Percentiles rank a stretch among this genome's conserved stretches.
Evolutionary conservation across 805 yeast species (phyloP).

Genomic region (Maudiozyma bulderi): DNA sequence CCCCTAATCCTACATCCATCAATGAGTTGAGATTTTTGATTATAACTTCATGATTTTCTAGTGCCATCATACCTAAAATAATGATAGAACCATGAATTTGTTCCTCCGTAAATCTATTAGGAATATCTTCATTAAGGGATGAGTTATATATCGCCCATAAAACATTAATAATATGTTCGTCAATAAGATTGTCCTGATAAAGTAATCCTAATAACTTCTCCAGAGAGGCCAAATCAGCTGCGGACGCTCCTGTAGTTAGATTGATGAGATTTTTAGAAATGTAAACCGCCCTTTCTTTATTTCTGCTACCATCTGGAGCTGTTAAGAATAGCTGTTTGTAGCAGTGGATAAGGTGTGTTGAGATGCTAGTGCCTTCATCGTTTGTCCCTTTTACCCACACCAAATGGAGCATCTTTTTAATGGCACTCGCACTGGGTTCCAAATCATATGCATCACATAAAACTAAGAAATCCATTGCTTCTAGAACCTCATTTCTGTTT

Average conservation of each 20-base stretch:
- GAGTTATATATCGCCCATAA: slow-evolving; percentile 77
- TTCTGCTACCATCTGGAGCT: slow-evolving; percentile 55
- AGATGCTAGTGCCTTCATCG: slow-evolving; percentile 84
- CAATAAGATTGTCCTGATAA: slow-evolving; percentile 51
- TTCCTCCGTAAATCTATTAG: slow-evolving; percentile 33
- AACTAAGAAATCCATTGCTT: slow-evolving; percentile 87
- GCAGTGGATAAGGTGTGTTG: slow-evolving; percentile 68
- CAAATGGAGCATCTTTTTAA: slow-evolving; percentile 81
- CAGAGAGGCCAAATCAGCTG: slow-evolving; percentile 84
- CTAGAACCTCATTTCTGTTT: slow-evolving; percentile 78
- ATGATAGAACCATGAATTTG: slow-evolving; percentile 80
- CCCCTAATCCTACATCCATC: slow-evolving; percentile 63
- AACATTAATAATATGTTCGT: slow-evolving; percentile 52
- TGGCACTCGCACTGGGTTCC: slow-evolving; percentile 57
- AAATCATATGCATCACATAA: slow-evolving; percentile 80
- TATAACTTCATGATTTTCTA: slow-evolving; percentile 60
- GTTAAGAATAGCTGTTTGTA: slow-evolving; percentile 67
- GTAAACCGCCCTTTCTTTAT: slow-evolving; percentile 52
- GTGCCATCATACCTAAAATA: slow-evolving; percentile 79
- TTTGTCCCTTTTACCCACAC: slow-evolving; percentile 92
- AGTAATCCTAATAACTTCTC: slow-evolving; percentile 69
- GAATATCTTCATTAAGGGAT: slow-evolving; percentile 18
- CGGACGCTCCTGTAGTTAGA: slow-evolving; percentile 65
- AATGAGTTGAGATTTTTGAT: slow-evolving; percentile 61
- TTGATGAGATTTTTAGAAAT: slow-evolving; percentile 75